Percentiles rank a stretch among this genome's conserved stretches.
Conservation (phyloP, 192 early-diverging fungal species). For the Entomortierella lignicola region DNA sequence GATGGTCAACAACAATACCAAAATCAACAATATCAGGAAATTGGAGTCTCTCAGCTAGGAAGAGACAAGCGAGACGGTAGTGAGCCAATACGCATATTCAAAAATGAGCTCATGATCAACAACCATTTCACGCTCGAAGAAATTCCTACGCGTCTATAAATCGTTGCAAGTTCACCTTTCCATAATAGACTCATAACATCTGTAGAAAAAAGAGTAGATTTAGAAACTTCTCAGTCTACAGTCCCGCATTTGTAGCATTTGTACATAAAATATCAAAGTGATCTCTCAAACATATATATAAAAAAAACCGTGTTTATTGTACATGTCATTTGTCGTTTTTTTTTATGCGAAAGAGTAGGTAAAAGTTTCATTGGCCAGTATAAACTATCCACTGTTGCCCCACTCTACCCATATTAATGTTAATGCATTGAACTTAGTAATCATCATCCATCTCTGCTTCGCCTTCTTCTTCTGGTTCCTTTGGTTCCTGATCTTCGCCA, state of each 20-base stretch:
- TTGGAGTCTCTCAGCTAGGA: not conserved
- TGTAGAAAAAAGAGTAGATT: too few species aligned
- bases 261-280: too few species aligned
- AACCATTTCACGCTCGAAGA: slow-evolving; percentile 37
- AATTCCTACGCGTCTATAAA: slow-evolving; percentile 35
- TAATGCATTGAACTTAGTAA: not conserved
- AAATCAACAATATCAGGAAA: not conserved
- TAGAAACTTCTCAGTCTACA: too few species aligned
- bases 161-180: too few species aligned
- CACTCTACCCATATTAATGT: not conserved
- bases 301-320: not conserved
- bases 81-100: slow-evolving; percentile 11
- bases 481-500: slow-evolving; percentile 97
- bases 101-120: slow-evolving; percentile 34
- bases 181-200: too few species aligned
- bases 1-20: slow-evolving; percentile 7
- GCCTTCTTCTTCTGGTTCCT: slow-evolving; percentile 64
- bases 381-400: too few species aligned
- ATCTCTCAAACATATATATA: too few species aligned
- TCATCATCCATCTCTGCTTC: slow-evolving; percentile 31
- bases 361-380: too few species aligned
- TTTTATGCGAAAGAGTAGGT: too few species aligned
- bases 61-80: not conserved
- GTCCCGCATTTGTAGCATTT: too few species aligned
- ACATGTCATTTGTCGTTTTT: not conserved